Conservation (phyloP, 768 basidiomycete species). For the Lactarius tabidus region DNA sequence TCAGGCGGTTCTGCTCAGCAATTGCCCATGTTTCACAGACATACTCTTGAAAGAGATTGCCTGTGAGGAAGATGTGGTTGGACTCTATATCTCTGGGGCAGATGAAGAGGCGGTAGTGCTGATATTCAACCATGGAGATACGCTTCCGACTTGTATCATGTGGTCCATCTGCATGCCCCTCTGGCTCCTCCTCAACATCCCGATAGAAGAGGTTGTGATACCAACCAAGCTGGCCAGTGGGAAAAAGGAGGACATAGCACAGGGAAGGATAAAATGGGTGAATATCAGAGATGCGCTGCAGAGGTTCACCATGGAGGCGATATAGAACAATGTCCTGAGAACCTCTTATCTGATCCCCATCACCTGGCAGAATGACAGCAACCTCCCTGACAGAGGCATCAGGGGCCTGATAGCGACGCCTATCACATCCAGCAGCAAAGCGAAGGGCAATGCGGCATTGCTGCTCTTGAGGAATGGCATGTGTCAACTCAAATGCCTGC, state of each 20-base stretch:
- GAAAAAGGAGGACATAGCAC: slow-evolving; percentile 9
- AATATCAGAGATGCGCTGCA: neutral
- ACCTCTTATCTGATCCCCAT: neutral
- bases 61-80: neutral
- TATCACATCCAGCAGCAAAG: neutral
- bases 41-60: slow-evolving; percentile 3
- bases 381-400: neutral
- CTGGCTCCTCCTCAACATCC: neutral
- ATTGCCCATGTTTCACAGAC: neutral
- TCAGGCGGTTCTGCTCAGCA: neutral
- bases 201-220: neutral
- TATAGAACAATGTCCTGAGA: neutral
- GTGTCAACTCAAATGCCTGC: neutral
- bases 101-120: neutral
- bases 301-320: neutral
- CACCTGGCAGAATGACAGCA: neutral
- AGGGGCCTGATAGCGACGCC: neutral
- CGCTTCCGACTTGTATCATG: neutral
- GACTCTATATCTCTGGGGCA: neutral
- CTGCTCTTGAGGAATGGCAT: neutral
- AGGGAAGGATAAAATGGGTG: neutral
- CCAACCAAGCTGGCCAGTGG: slow-evolving; percentile 12
- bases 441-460: slow-evolving; percentile 27
- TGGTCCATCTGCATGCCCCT: too few relatives aligned
- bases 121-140: neutral